Evolutionary conservation across 179 eudicot genomes (phyloP).

Genomic region (Carnegiea gigantea): DNA sequence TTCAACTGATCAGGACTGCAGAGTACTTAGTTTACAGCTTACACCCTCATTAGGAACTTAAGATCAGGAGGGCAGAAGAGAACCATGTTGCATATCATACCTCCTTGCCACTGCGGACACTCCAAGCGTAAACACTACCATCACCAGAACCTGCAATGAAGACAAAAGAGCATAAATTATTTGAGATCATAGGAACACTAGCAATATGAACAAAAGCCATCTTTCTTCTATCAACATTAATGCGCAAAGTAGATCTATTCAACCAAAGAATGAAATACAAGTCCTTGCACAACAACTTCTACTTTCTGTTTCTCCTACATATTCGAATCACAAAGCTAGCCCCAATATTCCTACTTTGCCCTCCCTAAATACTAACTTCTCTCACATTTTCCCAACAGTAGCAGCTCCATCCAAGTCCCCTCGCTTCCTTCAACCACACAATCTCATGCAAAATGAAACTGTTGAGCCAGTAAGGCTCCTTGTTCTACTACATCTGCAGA

Average conservation of each 20-base stretch:
- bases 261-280: not conserved
- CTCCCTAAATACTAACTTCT: not conserved
- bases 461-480: not conserved
- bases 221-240: not conserved
- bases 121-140: slow-evolving; percentile 97
- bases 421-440: not conserved
- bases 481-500: not conserved
- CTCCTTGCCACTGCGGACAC: slow-evolving; percentile 90
- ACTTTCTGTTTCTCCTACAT: not conserved
- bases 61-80: not conserved
- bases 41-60: not conserved
- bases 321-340: not conserved
- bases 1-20: not conserved
- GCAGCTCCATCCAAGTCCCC: not conserved
- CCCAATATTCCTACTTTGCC: not conserved
- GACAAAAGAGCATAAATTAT: not conserved
- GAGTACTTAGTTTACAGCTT: not conserved
- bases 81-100: slow-evolving; percentile 35
- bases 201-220: slow-evolving; percentile 6
- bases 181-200: not conserved
- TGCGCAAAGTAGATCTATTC: not conserved
- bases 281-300: not conserved
- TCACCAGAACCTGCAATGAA: slow-evolving; percentile 82
- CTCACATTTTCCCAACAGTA: not conserved
- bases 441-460: not conserved